Evolutionary conservation across 2,329 filamentous ascomycete genomes (phyloP).

Genomic region (Neoarthrinium moseri): DNA sequence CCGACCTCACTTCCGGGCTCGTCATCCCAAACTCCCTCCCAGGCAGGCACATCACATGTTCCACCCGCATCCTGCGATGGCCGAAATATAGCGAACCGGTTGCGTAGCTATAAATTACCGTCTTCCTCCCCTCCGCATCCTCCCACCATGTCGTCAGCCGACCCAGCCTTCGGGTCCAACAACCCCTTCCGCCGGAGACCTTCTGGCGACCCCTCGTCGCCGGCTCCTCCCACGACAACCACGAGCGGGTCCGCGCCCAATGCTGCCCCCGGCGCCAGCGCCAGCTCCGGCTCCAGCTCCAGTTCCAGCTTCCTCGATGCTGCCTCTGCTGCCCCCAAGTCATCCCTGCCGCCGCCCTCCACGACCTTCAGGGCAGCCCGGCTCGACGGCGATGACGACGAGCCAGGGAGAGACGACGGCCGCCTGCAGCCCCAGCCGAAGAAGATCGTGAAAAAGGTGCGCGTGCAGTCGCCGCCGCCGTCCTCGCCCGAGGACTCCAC

Average conservation of each 20-base stretch:
- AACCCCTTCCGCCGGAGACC: constrained; percentile 53
- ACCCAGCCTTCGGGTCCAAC: constrained; percentile 39
- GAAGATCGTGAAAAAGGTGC: constrained; percentile 66
- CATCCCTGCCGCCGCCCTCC: constrained; percentile 24
- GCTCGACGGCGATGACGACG: constrained; percentile 24
- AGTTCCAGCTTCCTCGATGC: constrained; percentile 15
- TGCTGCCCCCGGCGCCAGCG: too few relatives aligned
- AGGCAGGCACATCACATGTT: constrained; percentile 3
- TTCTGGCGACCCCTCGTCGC: constrained; percentile 13
- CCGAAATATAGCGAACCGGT: constrained; percentile 1
- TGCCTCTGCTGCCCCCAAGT: constrained; percentile 11
- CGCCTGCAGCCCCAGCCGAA: constrained; percentile 25
- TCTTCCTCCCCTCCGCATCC: constrained; percentile 9
- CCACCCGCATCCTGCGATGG: constrained; percentile 1
- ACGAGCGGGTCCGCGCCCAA: constrained; percentile 14
- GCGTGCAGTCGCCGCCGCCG: constrained; percentile 63
- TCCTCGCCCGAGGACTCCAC: constrained; percentile 54
- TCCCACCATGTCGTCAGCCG: constrained; percentile 32
- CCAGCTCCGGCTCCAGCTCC: too few relatives aligned
- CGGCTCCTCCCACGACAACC: constrained; percentile 15
- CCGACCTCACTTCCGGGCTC: background rate
- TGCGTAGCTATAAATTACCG: constrained; percentile 1
- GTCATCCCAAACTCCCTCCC: constrained; percentile 3
- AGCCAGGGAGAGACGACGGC: constrained; percentile 27
- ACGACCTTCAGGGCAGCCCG: constrained; percentile 30